These are phyloP conservation scores for Bisporella sp. DNA, from an alignment of 2,329 filamentous ascomycete species.

Conservation along the genomic window DNA sequence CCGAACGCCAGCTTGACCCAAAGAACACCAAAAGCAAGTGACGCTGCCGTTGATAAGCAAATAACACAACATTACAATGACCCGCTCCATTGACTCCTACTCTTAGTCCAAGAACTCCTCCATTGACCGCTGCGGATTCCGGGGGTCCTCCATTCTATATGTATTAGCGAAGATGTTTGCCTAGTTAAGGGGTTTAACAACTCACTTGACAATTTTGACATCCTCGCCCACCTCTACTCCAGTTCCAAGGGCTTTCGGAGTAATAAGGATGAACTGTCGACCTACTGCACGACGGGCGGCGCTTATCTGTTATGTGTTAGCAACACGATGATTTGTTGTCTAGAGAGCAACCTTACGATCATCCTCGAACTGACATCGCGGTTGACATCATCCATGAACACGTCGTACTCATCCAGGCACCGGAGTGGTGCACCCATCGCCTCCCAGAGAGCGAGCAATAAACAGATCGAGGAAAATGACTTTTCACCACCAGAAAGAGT, in stretches of 20 bases:
- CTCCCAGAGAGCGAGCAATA: conserved; percentile 91
- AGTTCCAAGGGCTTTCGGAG: conserved; percentile 73
- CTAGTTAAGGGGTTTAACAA: neutral
- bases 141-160: conserved; percentile 49
- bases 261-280: conserved; percentile 93
- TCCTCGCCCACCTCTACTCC: conserved; percentile 52
- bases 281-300: conserved; percentile 82
- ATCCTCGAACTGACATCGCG: conserved; percentile 87
- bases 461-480: conserved; percentile 93
- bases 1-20: no score
- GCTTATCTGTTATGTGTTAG: conserved; percentile 51
- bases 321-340: conserved; percentile 4
- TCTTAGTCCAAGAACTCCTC: no score
- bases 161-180: neutral
- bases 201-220: conserved; percentile 70
- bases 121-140: conserved; percentile 30
- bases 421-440: conserved; percentile 94
- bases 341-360: conserved; percentile 55
- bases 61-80: no score
- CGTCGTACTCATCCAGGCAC: conserved; percentile 96
- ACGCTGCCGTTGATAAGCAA: no score
- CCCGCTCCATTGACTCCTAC: no score
- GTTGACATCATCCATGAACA: conserved; percentile 99
- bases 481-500: conserved; percentile 96
- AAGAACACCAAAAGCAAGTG: no score